phyloP scores from a whole-genome alignment of 2,329 filamentous ascomycete species.

The Diaporthe velutina region DNA sequence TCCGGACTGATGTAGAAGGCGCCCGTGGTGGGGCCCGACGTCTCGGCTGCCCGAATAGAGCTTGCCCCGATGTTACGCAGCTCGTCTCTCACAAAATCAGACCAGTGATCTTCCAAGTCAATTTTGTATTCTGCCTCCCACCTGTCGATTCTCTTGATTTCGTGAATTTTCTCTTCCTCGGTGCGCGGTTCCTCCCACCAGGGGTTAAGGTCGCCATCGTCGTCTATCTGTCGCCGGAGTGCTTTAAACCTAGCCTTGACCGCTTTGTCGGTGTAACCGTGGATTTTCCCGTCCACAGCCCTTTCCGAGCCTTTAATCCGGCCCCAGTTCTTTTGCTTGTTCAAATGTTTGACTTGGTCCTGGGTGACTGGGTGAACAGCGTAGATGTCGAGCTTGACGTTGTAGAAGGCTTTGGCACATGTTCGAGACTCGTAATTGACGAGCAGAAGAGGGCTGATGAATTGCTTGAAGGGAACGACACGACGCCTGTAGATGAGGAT shows the following conservation, averaged over 20 bases:
- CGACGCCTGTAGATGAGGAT: background rate
- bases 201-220: background rate
- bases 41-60: background rate
- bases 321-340: background rate
- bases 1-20: constrained; percentile 15
- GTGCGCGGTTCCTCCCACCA: fast-evolving
- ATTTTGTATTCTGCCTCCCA: background rate
- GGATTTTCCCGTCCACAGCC: background rate
- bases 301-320: background rate
- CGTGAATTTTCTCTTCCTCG: no score
- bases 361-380: background rate
- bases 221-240: fast-evolving
- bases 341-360: background rate
- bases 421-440: constrained; percentile 10
- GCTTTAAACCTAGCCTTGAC: background rate
- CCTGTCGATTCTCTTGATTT: fast-evolving
- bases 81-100: background rate
- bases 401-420: constrained; percentile 19
- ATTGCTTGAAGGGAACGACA: background rate
- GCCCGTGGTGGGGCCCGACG: background rate
- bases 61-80: background rate
- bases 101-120: background rate
- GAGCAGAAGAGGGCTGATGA: constrained; percentile 7
- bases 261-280: background rate
- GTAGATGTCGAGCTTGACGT: constrained; percentile 17